Conservation (phyloP, 352 stramenopile species). For the Phytophthora sansomeana region DNA sequence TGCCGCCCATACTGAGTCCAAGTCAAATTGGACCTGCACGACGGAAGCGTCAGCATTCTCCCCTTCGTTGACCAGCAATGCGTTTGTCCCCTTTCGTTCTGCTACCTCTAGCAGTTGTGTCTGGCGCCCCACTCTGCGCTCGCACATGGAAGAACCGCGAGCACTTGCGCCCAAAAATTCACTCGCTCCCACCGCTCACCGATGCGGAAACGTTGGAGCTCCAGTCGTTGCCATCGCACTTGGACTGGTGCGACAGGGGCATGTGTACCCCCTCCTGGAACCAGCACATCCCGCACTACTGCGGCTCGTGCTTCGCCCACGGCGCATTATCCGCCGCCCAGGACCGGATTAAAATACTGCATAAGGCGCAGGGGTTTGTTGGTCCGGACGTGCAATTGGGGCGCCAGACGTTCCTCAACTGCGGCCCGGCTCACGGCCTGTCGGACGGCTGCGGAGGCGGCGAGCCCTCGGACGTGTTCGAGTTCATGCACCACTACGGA, state of each 20-base stretch:
- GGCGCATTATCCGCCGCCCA: slow-evolving; percentile 74
- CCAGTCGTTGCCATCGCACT: slow-evolving; percentile 59
- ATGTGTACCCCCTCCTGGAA: slow-evolving; percentile 85
- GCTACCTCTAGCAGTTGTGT: neutral
- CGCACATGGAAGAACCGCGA: slow-evolving; percentile 59
- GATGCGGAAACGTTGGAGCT: slow-evolving; percentile 52
- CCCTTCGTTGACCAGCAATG: too few species aligned
- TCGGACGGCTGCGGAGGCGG: slow-evolving; percentile 73
- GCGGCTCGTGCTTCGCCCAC: slow-evolving; percentile 86
- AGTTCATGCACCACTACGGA: slow-evolving; percentile 81
- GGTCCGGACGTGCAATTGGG: slow-evolving; percentile 81
- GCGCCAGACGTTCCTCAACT: slow-evolving; percentile 86
- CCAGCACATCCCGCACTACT: slow-evolving; percentile 89
- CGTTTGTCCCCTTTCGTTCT: neutral
- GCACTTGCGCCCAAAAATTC: slow-evolving; percentile 62
- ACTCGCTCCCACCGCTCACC: slow-evolving; percentile 46
- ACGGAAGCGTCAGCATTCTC: too few species aligned
- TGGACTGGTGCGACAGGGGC: slow-evolving; percentile 92
- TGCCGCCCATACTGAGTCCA: too few species aligned
- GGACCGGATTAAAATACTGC: slow-evolving; percentile 87
- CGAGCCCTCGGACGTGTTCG: slow-evolving; percentile 78
- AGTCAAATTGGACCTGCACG: too few species aligned
- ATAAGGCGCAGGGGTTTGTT: slow-evolving; percentile 59
- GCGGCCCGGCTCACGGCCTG: slow-evolving; percentile 71
- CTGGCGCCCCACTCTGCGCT: neutral